Base-by-base conservation (phyloP, 2,329 filamentous ascomycete species). In the Colletotrichum eremochloae region DNA sequence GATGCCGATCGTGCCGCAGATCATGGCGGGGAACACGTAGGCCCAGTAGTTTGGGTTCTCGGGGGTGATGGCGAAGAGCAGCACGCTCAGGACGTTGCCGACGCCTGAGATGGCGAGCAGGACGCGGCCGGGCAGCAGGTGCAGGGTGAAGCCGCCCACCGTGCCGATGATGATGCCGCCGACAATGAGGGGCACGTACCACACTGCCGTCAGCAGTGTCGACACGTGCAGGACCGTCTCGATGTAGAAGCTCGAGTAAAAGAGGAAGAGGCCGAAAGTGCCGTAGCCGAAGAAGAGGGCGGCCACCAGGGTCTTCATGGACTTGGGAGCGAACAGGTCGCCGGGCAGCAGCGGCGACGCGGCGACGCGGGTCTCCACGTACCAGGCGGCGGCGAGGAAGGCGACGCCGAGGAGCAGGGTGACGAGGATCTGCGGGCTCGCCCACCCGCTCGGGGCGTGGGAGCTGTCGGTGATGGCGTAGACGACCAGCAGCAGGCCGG, bases 21-120 rank as follows among this genome's bases (percentile, higher is more conserved):
- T 79, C 90, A 92, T 92, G 66, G 89, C 83, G 0, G 93, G 91
- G 77, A 95, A 94, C 31, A 94, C 86, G 77, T 88, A 95, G 0
- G 91, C 88, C 93, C 93, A 96, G 84, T 93, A 92, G 56, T 88
- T 87, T 2, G 85, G 86, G 70, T 89, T 85, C 1, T 82, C 78
- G 0, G 92, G 92, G 24, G 91, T 86, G 14, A 93, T 76, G 9
- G 92, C 91, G 74, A 93, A 92, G 1, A 94, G 84, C 0, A 94
- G 80, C 0, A 85, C 86, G 2, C 87, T 85, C 5, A 89, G 79
- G 4, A 93, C 78, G 75, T 88, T 91, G 1, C 90, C 91, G 0
- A 88, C 74, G 3, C 86, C 86, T 1, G 91, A 91, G 44, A 93
- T 84, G 63, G 91, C 78, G 74, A 94, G 85, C 12, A 94, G 82